Evolutionary conservation across 2,329 filamentous ascomycete species (phyloP), one percentile per base, ranked within the genome.

Genomic region (Beauveria pseudobassiana): DNA sequence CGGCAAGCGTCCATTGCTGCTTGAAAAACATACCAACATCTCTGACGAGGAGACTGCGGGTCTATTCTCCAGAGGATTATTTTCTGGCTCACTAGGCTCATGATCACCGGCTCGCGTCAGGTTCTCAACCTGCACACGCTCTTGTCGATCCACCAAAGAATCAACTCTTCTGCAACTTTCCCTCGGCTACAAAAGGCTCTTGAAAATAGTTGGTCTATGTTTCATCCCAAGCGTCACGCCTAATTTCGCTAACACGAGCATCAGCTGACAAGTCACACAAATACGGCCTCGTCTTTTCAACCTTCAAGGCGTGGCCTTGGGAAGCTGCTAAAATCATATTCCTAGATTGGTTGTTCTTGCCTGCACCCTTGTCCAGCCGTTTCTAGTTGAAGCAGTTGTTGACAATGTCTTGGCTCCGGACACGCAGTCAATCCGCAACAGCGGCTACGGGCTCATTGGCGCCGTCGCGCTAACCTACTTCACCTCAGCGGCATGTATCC

Each of bases 101-200:
- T 61, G 34, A 61, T 53, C 28, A 46, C 49, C 40, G n/a, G 50
- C 58, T 61, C 49, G 40, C 38, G 50, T 34, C 34, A 46, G 38
- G 58, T 54, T 46, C 58, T 54, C 49, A 61, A 52, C 6, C 24
- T 54, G 58, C 38, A 61, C 58, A 52, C 46, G 34, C 58, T 60
- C 40, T 52, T 60, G 30, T 43, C 58, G 16, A 53, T 60, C 58
- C 58, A 60, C 49, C 28, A 60, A 52, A 60, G 49, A 60, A 52
- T 60, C 46, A 52, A 53, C 55, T 58, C 55, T 58, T 58, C 55
- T 58, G 43, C 55, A 49, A 58, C 55, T 58, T 58, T 58, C 55
- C 28, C 43, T 49, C 55, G 24, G 55, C 55, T 58, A 49, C 22
- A 58, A 49, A 58, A 58, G 20, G 24, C 55, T 30, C 42, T 58